Conservation (phyloP, 2,329 filamentous ascomycete genomes). For the Alternaria burnsii region DNA sequence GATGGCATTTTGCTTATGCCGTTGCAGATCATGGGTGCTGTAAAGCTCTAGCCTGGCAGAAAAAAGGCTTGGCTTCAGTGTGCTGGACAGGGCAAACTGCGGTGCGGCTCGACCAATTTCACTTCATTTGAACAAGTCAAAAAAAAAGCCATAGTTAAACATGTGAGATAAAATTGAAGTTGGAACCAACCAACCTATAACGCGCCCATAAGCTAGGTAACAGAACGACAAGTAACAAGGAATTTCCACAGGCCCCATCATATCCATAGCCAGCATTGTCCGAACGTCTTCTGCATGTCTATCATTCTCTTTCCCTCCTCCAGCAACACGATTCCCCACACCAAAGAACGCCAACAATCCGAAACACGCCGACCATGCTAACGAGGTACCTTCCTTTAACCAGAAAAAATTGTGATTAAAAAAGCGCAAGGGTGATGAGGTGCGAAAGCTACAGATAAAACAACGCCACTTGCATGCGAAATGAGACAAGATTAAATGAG, state of each 20-base stretch:
- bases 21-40: no score
- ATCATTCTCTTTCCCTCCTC: constrained; percentile 2
- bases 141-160: neutral
- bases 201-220: neutral
- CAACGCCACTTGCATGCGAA: constrained; percentile 11
- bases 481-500: constrained; percentile 2
- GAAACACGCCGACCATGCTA: constrained; percentile 20
- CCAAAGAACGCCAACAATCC: constrained; percentile 17
- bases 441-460: constrained; percentile 17
- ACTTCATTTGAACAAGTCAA: neutral
- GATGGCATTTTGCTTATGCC: no score
- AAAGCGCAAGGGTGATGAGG: constrained; percentile 20
- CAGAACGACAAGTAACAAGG: neutral
- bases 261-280: constrained; percentile 6
- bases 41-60: no score
- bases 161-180: constrained; percentile 9
- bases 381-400: constrained; percentile 5
- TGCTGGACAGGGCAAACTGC: no score
- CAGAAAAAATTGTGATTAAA: constrained; percentile 16
- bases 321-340: constrained; percentile 8
- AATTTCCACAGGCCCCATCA: neutral
- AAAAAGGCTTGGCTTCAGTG: no score
- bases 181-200: constrained; percentile 2
- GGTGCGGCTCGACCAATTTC: neutral
- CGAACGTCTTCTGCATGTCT: constrained; percentile 7